Evolutionary conservation across 345 rosid genomes (phyloP).

Genomic region (Citrus cavaleriei): DNA sequence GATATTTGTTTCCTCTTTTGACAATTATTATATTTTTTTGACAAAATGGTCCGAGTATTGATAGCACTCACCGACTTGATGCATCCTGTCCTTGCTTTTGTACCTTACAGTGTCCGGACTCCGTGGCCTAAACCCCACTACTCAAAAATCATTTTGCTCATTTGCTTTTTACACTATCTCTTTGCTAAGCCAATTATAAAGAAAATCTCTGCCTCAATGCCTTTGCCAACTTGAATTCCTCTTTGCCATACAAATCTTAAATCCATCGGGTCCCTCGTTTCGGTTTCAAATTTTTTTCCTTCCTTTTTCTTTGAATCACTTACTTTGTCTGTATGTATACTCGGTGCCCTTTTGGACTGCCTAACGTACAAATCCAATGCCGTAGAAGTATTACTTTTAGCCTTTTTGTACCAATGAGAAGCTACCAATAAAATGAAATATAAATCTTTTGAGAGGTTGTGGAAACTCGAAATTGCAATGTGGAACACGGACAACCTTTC

Average conservation of each 20-base stretch:
- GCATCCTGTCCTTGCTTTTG: slow-evolving; percentile 3
- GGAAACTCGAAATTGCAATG: too few relatives aligned
- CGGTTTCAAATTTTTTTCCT: too few relatives aligned
- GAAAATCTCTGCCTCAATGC: slow-evolving; percentile 6
- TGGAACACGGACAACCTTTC: too few relatives aligned
- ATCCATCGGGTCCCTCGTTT: not conserved
- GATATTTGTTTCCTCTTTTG: not conserved
- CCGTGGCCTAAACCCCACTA: slow-evolving; percentile 1
- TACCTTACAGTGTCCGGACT: slow-evolving; percentile 24
- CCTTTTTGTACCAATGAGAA: not conserved
- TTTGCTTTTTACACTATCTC: not conserved
- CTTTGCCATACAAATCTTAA: not conserved
- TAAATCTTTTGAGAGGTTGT: too few relatives aligned
- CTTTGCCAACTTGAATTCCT: not conserved
- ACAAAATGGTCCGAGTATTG: not conserved
- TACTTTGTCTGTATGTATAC: not conserved
- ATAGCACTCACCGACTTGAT: not conserved
- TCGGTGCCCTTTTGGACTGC: not conserved
- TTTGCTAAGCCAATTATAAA: slow-evolving; percentile 12
- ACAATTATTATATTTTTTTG: not conserved
- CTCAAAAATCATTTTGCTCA: not conserved
- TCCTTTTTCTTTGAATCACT: too few relatives aligned
- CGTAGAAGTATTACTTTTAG: not conserved
- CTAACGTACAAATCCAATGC: not conserved
- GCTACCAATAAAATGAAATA: not conserved